phyloP scores from a whole-genome alignment of 345 rosid genomes.

The Gossypium australe region DNA sequence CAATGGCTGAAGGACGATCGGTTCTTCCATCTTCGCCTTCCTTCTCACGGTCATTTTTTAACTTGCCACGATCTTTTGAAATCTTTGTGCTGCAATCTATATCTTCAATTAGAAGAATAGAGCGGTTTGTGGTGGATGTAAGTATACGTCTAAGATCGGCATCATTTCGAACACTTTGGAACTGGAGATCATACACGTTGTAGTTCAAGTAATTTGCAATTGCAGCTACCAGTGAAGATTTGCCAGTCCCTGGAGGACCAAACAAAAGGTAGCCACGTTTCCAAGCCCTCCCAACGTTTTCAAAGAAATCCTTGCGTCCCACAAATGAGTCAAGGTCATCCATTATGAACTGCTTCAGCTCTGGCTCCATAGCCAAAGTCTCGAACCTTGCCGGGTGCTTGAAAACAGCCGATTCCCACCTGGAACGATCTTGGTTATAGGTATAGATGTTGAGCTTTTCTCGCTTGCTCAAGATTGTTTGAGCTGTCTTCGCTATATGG shows the following conservation, averaged over 20 bases:
- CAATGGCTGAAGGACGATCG: neutral
- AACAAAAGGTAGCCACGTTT: slow-evolving; percentile 21
- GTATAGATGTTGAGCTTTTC: slow-evolving; percentile 30
- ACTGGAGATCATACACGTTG: slow-evolving; percentile 15
- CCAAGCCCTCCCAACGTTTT: slow-evolving; percentile 19
- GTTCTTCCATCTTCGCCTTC: neutral
- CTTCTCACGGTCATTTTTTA: neutral
- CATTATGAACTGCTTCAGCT: neutral
- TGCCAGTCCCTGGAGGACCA: slow-evolving; percentile 19
- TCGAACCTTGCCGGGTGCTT: slow-evolving; percentile 12
- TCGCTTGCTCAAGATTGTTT: slow-evolving; percentile 10
- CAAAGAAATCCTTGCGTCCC: slow-evolving; percentile 2
- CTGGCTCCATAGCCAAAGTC: slow-evolving; percentile 15
- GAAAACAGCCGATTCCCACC: slow-evolving; percentile 14
- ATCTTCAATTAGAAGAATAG: neutral
- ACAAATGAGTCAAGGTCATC: slow-evolving; percentile 15
- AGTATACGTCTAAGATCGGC: slow-evolving; percentile 15
- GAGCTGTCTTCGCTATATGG: slow-evolving; percentile 11
- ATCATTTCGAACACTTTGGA: slow-evolving; percentile 14
- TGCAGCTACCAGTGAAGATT: slow-evolving; percentile 15
- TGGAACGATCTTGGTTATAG: slow-evolving; percentile 13
- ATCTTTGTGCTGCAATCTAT: slow-evolving; percentile 4
- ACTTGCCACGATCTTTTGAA: neutral
- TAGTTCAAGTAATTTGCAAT: slow-evolving; percentile 12
- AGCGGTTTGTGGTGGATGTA: neutral